Evolutionary conservation across 768 basidiomycete species (phyloP).

Genomic region (Boletus huronensis): DNA sequence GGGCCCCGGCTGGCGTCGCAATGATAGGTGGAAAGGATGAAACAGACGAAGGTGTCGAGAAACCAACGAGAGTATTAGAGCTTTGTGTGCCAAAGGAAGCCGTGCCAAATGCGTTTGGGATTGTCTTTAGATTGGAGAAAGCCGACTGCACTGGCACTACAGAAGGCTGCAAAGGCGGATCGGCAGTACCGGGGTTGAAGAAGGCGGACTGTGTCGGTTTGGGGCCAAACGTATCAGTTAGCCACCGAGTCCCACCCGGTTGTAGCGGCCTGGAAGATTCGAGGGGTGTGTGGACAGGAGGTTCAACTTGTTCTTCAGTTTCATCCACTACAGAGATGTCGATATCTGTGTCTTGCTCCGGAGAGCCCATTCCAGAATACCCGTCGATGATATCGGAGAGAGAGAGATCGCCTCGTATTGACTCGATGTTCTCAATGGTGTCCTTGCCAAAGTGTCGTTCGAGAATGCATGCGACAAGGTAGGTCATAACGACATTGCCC

Average conservation of each 20-base stretch:
- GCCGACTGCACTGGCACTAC: slow-evolving; percentile 22
- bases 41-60: not conserved
- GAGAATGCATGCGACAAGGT: slow-evolving; percentile 84
- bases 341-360: slow-evolving; percentile 24
- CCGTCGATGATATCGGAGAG: slow-evolving; percentile 72
- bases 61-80: not conserved
- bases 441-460: slow-evolving; percentile 84
- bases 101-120: slow-evolving; percentile 35
- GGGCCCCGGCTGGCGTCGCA: not conserved
- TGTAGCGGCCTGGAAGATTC: slow-evolving; percentile 14
- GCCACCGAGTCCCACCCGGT: slow-evolving; percentile 33
- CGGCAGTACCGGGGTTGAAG: slow-evolving; percentile 6
- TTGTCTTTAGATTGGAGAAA: slow-evolving; percentile 34
- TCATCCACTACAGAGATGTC: slow-evolving; percentile 23
- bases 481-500: slow-evolving; percentile 69
- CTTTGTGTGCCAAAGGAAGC: slow-evolving; percentile 17
- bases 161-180: slow-evolving; percentile 13
- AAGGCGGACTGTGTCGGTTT: slow-evolving; percentile 27
- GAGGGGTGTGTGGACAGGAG: not conserved
- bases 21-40: slow-evolving; percentile 1
- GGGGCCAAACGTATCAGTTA: slow-evolving; percentile 30
- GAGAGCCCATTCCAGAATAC: slow-evolving; percentile 30
- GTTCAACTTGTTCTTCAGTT: slow-evolving; percentile 18
- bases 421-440: slow-evolving; percentile 72
- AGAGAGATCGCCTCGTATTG: slow-evolving; percentile 53